Conservation (phyloP, 768 basidiomycete genomes). For the Tylopilus plumbeoviolaceoides region DNA sequence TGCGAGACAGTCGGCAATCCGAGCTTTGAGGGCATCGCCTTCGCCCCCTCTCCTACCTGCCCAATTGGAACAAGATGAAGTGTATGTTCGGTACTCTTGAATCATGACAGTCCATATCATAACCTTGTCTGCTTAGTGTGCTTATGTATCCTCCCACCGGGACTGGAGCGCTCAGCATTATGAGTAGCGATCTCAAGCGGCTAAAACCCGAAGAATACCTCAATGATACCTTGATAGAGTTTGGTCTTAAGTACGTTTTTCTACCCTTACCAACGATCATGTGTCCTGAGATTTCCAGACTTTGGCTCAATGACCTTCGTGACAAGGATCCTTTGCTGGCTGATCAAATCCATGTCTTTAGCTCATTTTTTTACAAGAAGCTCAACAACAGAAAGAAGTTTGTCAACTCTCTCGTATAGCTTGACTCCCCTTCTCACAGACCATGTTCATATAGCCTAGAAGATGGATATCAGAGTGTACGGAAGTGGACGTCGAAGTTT, state of each 20-base stretch:
- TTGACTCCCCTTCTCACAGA: constrained; percentile 11
- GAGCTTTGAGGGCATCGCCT: constrained; percentile 11
- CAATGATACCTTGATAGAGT: constrained; percentile 96
- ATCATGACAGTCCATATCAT: constrained; percentile 2
- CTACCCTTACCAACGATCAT: background rate
- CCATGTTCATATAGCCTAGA: constrained; percentile 38
- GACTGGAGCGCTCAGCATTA: constrained; percentile 77
- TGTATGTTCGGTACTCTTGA: constrained; percentile 39
- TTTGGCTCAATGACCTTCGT: constrained; percentile 63
- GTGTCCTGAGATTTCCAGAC: constrained; percentile 38
- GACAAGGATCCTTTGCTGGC: constrained; percentile 55
- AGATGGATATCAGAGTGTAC: constrained; percentile 78
- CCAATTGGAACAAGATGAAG: constrained; percentile 54
- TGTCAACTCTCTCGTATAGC: constrained; percentile 11
- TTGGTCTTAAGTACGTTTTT: constrained; percentile 78
- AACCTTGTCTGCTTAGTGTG: constrained; percentile 42
- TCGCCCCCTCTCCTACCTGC: constrained; percentile 29
- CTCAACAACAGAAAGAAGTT: constrained; percentile 61
- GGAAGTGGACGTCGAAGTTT: constrained; percentile 91
- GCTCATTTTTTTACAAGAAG: constrained; percentile 98
- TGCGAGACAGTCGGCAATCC: constrained; percentile 31
- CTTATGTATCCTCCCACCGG: constrained; percentile 69
- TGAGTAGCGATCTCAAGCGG: constrained; percentile 69
- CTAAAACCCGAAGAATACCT: constrained; percentile 79
- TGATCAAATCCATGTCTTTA: constrained; percentile 84